Evolutionary conservation across 2,329 filamentous ascomycete genomes (phyloP), one percentile per base, ranked within the genome.

Genomic region (Claviceps lovelessii): DNA sequence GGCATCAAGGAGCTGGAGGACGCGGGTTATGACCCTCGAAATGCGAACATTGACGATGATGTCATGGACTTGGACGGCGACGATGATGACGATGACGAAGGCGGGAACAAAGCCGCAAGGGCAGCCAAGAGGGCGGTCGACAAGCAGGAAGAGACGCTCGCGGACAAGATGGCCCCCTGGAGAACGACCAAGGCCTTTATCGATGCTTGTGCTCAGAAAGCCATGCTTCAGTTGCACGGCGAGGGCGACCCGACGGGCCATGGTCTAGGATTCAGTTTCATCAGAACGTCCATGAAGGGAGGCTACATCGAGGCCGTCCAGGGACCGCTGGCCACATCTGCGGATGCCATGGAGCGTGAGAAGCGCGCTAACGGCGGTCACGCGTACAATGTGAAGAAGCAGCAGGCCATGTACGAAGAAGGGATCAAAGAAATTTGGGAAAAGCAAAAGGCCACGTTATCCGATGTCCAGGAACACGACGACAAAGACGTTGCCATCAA

Each of bases 221-320:
- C 93, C 3, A 98, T 98, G 93, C 79, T 98, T 49, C 86, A 90
- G 61, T 78, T 98, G 13, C 90, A 96, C 62, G 93, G 93, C 23
- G 88, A 94, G 60, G 93, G 93, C 55, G 93, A 98, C 65, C 93
- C 93, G 4, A 95, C 91, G 0, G 90, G 90, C 29, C 86, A 90
- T 63, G 93, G 93, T 2, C 83, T 96, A 57, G 93, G 88, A 2
- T 95, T 97, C 73, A 96, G 88, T 67, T 96, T 98, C 68, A 90
- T 98, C 68, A 90, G 93, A 65, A 96, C 90, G 0, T 95, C 89
- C 1, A 98, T 98, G 93, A 98, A 98, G 70, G 93, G 93, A 58
- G 93, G 93, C 0, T 98, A 83, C 57, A 79, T 96, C 69, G 88
- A 90, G 65, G 86, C 90, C 23, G 80, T 94, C 31, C 80, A 81